phyloP scores from a whole-genome alignment of 2,329 filamentous ascomycete genomes.

The Pseudocercospora crystallina region DNA sequence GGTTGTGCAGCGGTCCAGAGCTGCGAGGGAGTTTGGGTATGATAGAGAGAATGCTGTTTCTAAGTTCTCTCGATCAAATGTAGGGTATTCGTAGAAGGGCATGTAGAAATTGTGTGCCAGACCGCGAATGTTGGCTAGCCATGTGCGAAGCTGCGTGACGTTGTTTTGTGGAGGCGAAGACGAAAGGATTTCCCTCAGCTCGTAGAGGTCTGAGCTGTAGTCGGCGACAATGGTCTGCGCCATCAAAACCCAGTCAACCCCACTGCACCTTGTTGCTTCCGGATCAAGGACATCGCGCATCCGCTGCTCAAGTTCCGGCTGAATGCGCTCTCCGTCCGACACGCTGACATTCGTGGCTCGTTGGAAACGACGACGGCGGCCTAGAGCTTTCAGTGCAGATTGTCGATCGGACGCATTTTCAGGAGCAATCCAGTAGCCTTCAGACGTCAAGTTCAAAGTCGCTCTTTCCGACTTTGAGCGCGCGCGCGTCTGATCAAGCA shows the following conservation, averaged over 20 bases:
- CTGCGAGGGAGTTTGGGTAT: slow-evolving; percentile 39
- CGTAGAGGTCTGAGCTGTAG: slow-evolving; percentile 38
- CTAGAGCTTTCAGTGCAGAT: slow-evolving; percentile 35
- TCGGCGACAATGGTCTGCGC: slow-evolving; percentile 45
- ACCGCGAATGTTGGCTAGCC: slow-evolving; percentile 27
- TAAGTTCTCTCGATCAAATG: slow-evolving; percentile 9
- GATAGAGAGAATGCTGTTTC: slow-evolving; percentile 34
- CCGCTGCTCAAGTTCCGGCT: slow-evolving; percentile 17
- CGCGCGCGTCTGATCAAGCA: slow-evolving; percentile 33
- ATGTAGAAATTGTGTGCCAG: slow-evolving; percentile 48
- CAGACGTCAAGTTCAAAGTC: slow-evolving; percentile 44
- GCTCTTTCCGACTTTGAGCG: slow-evolving; percentile 37
- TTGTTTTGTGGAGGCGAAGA: slow-evolving; percentile 26
- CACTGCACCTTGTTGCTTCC: slow-evolving; percentile 23
- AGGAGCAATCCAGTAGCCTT: slow-evolving; percentile 42
- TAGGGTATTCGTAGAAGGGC: slow-evolving; percentile 49
- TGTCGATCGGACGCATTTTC: slow-evolving; percentile 26
- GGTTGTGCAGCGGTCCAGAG: slow-evolving; percentile 44
- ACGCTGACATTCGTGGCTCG: slow-evolving; percentile 22
- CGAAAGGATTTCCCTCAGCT: slow-evolving; percentile 25
- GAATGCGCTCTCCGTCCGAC: slow-evolving; percentile 28
- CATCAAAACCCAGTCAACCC: slow-evolving; percentile 48
- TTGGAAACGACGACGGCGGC: slow-evolving; percentile 24
- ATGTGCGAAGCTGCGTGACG: background rate
- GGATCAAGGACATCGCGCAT: slow-evolving; percentile 16